Conservation (phyloP, 2,329 filamentous ascomycete species). For the Fusarium paranaense region DNA sequence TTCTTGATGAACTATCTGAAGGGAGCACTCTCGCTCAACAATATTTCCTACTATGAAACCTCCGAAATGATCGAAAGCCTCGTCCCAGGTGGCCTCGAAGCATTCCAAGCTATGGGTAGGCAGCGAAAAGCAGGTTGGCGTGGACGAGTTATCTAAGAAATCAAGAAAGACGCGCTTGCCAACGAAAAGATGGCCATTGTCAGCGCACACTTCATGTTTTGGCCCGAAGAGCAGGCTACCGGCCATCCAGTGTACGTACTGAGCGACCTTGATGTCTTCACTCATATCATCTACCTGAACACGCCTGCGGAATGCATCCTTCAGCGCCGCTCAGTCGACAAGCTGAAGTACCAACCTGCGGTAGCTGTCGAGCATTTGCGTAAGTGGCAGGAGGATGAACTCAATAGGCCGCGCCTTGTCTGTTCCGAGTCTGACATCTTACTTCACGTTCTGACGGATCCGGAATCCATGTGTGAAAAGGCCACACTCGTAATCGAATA, state of each 20-base stretch:
- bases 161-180: slow-evolving; percentile 51
- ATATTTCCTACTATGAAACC: slow-evolving; percentile 65
- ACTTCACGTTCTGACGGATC: slow-evolving; percentile 52
- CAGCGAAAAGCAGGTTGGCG: slow-evolving; percentile 54
- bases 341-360: slow-evolving; percentile 47
- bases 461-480: slow-evolving; percentile 32
- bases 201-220: slow-evolving; percentile 68
- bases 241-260: slow-evolving; percentile 54
- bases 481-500: no score
- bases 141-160: slow-evolving; percentile 57
- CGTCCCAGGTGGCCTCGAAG: slow-evolving; percentile 58
- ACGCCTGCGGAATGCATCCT: slow-evolving; percentile 51
- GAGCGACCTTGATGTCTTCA: slow-evolving; percentile 60
- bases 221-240: slow-evolving; percentile 52
- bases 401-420: slow-evolving; percentile 52
- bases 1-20: slow-evolving; percentile 56
- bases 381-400: slow-evolving; percentile 63
- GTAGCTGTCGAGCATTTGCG: slow-evolving; percentile 52
- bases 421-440: slow-evolving; percentile 61
- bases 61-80: slow-evolving; percentile 58
- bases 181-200: slow-evolving; percentile 59
- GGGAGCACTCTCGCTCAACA: slow-evolving; percentile 21
- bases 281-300: slow-evolving; percentile 70
- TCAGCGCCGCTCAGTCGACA: slow-evolving; percentile 54
- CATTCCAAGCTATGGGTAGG: slow-evolving; percentile 57